Evolutionary conservation across 164 flowering plant species (phyloP), one percentile per base, ranked within the genome.

Genomic region (Vitis cinerea): DNA sequence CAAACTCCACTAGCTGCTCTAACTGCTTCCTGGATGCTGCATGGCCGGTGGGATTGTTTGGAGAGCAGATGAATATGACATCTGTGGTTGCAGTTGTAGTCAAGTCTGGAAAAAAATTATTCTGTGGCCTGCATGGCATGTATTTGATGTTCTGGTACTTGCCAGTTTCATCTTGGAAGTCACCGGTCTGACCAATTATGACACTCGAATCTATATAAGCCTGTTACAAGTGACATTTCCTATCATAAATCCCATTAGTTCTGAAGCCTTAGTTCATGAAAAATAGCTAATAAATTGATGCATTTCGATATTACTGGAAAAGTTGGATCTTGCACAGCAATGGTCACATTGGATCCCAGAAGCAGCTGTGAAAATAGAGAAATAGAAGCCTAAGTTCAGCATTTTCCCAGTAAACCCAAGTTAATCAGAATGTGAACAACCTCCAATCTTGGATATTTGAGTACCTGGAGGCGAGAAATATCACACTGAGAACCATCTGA

Each of bases 401-500:
- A 47, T n/a, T 48, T 37, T 37, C 44, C 44, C 4, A 67, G 56
- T 50, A 50, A 64, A 51, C 44, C 10, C 10, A 51, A 15, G 3
- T 50, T 5, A 64, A 8, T 50, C 23, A 64, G 9, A 50, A 17
- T 44, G 29, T 8, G 15, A 9, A 52, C 27, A 54, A 15, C 30
- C 8, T 27, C 48, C 30, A 23, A 70, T 59, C 16, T 12, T 23
- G 19, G 48, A 75, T 57, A 13, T 37, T 63, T 10, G 19, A 50
- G n/a, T 72, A 90, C 97, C 92, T 94, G 98, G 67, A 92, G 81
- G 37, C 99, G 90, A 31, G 92, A 84, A 61, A 94, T 92, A 67
- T 94, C 99, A 69, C 92, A 77, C 54, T 94, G 93, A 63, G 97
- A 88, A 69, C 99, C 99, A 72, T 94, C 99, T 6, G 99, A 92